Evolutionary conservation across 2,329 filamentous ascomycete genomes (phyloP), one percentile per base, ranked within the genome.

Genomic region (Zymoseptoria passerinii): DNA sequence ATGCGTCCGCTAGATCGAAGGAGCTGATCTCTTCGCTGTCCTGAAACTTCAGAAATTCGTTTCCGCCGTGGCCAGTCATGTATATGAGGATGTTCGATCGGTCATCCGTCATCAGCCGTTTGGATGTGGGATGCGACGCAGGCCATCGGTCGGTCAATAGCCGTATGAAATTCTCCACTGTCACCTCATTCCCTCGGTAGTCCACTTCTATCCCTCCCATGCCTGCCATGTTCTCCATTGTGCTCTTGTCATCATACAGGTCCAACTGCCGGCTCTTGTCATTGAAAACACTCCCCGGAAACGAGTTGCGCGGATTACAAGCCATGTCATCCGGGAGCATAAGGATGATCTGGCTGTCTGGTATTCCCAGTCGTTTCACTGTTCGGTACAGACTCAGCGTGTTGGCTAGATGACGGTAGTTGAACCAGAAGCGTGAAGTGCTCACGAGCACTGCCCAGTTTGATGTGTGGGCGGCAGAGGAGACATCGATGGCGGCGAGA

Each of bases 321-420:
- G 94, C 94, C 90, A 99, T 97, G 78, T 99, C 94, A 74, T 99
- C 94, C 20, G 94, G 94, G n/a, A 99, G 84, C 92, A 99, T 97
- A 66, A 99, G 88, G 73, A 99, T 97, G 76, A 99, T 99, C 74
- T 99, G 94, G 54, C 90, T 96, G 76, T 99, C 94, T 40, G 94
- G 94, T 60, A 99, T 99, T 52, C 94, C 94, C 44, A 99, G 85
- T 10, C 94, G 89, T 78, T 99, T 99, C 63, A 99, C 94, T 58
- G 94, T 99, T 59, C 94, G 90, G 77, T 99, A 99, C 63, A 99
- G 86, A 60, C 92, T 96, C 61, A 99, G 85, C 18, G 96, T 94
- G 77, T 99, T 99, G 74, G 94, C 92, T 55, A 99, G 87, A 75
- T 99, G 94, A 58, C 94, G 89, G 76, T 99, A 99, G 78, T 99